Evolutionary conservation across 2,329 filamentous ascomycete genomes (phyloP), one percentile per base, ranked within the genome.

Genomic region (Arthrinium puccinioides): DNA sequence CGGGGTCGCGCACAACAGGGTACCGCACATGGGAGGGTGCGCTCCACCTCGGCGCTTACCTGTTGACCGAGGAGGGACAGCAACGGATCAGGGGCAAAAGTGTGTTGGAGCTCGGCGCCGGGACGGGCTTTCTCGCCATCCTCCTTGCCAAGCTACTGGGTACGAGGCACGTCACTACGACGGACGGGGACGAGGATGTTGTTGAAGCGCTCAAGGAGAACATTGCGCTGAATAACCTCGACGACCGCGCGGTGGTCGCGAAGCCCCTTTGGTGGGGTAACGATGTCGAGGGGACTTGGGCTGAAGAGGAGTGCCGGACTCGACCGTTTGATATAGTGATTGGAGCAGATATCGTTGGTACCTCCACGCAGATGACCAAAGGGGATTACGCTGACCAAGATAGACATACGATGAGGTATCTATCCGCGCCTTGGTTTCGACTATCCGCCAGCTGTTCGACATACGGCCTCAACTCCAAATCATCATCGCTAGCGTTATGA

Each of bases 1-100:
- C 67, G 10, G 69, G 74, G 5, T 73, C 72, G 6, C 72, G 74
- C 9, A 81, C 74, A 2, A 84, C 80, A 0, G 81, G 81, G 0
- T 74, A 79, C 33, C 70, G 80, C 25, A 85, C 81, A 3, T 84
- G 81, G 81, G 80, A 84, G 57, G 80, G 76, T 5, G 75, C 79
- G 6, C 60, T 84, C 4, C 74, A 82, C 46, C 68, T 84, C 2
- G 79, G 69, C 9, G 68, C 72, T 3, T 84, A 76, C 50, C 64
- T 84, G 3, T 56, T 69, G 11, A 66, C 55, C 5, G 49, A 59
- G 5, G 32, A 50, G 9, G 74, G 73, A n/a, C 59, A 56, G 28
- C 43, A 52, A 3, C 50, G 70, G 4, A 55, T 84, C 14, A 49
- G 51, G 4, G 69, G 63, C 4, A 79, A 76, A 46, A 68, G 60